Conservation (phyloP, 495 filamentous ascomycete species). For the Friedmanniomyces endolithicus region DNA sequence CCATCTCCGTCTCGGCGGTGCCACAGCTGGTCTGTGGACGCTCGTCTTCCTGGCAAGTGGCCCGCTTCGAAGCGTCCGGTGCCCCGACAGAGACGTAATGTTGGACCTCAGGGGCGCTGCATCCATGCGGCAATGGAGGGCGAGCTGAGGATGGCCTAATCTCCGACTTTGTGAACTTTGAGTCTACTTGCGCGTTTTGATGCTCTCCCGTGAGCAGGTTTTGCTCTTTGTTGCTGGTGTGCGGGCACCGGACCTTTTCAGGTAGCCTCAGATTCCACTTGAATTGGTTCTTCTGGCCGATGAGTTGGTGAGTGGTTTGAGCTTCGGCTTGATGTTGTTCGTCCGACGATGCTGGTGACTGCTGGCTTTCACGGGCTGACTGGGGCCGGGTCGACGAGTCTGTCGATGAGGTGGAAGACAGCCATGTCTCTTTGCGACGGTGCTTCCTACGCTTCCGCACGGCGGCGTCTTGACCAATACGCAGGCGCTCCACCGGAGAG, state of each 20-base stretch:
- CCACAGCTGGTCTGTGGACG: background rate
- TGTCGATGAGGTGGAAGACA: background rate
- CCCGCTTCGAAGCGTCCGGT: too few species aligned
- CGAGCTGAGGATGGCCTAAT: too few species aligned
- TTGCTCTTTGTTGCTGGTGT: conserved; percentile 49
- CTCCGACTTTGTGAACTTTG: background rate
- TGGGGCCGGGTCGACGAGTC: background rate
- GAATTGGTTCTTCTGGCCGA: conserved; percentile 34
- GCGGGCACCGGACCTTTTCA: conserved; percentile 54
- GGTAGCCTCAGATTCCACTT: conserved; percentile 61
- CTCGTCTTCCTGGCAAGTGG: background rate
- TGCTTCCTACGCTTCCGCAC: conserved; percentile 1
- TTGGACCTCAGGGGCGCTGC: background rate
- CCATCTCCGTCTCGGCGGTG: background rate
- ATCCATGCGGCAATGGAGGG: too few species aligned
- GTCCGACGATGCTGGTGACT: background rate
- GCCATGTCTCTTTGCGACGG: conserved; percentile 5
- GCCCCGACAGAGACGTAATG: background rate
- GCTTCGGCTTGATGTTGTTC: background rate
- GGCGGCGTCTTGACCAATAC: conserved; percentile 12
- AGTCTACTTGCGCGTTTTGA: background rate
- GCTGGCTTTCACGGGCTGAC: background rate
- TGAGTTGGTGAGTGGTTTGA: background rate
- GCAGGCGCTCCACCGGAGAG: conserved; percentile 9
- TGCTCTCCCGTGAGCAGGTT: background rate